Evolutionary conservation across 192 early-diverging fungal species (phyloP).

Genomic region (Coemansia sp.): DNA sequence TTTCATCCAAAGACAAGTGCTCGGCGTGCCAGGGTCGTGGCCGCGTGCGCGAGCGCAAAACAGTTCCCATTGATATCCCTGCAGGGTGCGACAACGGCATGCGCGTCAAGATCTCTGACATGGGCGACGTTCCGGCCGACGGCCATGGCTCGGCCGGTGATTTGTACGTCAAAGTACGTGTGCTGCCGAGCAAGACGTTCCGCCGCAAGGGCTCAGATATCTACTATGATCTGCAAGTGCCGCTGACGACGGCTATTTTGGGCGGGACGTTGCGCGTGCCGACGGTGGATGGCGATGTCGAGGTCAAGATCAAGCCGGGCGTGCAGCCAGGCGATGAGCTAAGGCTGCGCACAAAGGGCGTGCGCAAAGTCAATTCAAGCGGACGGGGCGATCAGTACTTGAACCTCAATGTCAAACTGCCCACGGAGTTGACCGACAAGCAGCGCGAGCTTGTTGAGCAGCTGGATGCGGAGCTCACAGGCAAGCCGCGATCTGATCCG

Average conservation of each 20-base stretch:
- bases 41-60: conserved; percentile 69
- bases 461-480: conserved; percentile 52
- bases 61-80: conserved; percentile 77
- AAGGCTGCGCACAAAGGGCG: conserved; percentile 75
- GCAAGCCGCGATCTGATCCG: conserved; percentile 6
- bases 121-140: conserved; percentile 80
- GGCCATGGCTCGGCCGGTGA: conserved; percentile 79
- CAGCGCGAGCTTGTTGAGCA: conserved; percentile 66
- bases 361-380: conserved; percentile 58
- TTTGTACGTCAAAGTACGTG: conserved; percentile 77
- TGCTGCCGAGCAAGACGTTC: conserved; percentile 74
- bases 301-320: conserved; percentile 81
- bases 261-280: conserved; percentile 86
- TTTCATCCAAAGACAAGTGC: conserved; percentile 71
- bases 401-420: conserved; percentile 79
- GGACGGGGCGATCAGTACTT: conserved; percentile 90
- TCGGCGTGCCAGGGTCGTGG: conserved; percentile 78
- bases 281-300: conserved; percentile 95
- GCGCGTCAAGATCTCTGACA: conserved; percentile 69
- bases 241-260: conserved; percentile 83
- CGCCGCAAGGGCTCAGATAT: conserved; percentile 81
- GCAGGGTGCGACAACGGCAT: conserved; percentile 83
- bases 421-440: conserved; percentile 53
- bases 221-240: conserved; percentile 70
- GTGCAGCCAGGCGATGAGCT: conserved; percentile 89